Conservation (phyloP, 441 rosid species). For the Erodium chrysanthum region DNA sequence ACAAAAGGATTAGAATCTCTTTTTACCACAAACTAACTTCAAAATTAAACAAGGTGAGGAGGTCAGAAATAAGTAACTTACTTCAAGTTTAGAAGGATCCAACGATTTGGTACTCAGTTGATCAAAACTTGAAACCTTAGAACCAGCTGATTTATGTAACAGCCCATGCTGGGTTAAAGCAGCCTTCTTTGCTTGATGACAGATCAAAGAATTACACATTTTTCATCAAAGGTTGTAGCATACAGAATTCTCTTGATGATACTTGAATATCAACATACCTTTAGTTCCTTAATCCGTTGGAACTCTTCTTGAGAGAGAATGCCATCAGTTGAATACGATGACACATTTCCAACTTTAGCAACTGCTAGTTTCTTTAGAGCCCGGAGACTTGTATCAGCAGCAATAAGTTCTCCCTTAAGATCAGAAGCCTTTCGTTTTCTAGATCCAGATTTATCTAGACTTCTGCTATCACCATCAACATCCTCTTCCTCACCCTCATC, state of each 20-base stretch:
- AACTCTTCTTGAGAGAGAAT: slow-evolving; percentile 94
- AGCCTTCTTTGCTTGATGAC: slow-evolving; percentile 47
- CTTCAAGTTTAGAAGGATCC: slow-evolving; percentile 82
- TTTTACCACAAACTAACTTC: background rate
- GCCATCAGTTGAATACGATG: slow-evolving; percentile 43
- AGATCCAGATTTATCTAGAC: slow-evolving; percentile 26
- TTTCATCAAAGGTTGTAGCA: background rate
- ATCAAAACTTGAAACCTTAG: slow-evolving; percentile 66
- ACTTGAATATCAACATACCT: slow-evolving; percentile 33
- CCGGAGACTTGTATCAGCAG: slow-evolving; percentile 74
- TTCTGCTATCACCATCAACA: slow-evolving; percentile 22
- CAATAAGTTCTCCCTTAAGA: slow-evolving; percentile 52
- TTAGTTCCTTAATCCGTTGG: slow-evolving; percentile 64
- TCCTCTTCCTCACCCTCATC: slow-evolving; percentile 17
- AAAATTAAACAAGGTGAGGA: no score
- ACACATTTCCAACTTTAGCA: slow-evolving; percentile 28
- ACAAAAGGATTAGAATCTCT: slow-evolving; percentile 5
- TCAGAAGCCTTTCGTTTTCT: slow-evolving; percentile 62
- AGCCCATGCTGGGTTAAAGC: slow-evolving; percentile 67
- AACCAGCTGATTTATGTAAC: slow-evolving; percentile 17
- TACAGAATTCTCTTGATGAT: background rate
- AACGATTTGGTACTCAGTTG: slow-evolving; percentile 42
- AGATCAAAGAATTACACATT: slow-evolving; percentile 2
- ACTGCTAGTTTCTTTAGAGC: slow-evolving; percentile 73
- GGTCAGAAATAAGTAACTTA: slow-evolving; percentile 26